Percentiles rank a stretch among this genome's conserved stretches.
These are phyloP conservation scores for Starmerella bombi DNA, from an alignment of 805 yeast genomes.

Conservation along the genomic window DNA sequence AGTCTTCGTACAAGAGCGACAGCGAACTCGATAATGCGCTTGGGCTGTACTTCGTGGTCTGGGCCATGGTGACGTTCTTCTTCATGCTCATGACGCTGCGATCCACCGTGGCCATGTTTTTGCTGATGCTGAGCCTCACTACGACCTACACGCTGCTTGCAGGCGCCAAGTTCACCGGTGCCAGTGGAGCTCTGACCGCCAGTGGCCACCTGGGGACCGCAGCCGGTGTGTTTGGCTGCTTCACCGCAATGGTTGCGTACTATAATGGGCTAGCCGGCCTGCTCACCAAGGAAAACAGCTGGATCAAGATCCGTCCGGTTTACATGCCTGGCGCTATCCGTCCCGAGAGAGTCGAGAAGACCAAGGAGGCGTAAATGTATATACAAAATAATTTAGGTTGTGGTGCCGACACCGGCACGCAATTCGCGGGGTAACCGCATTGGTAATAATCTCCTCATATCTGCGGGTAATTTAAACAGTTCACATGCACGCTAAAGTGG, in stretches of 20 bases:
- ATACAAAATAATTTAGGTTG: no score
- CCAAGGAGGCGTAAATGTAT: conserved; percentile 2
- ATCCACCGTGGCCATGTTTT: conserved; percentile 52
- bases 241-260: conserved; percentile 46
- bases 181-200: conserved; percentile 20
- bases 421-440: neutral
- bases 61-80: conserved; percentile 50
- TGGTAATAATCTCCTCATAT: no score
- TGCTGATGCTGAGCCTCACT: conserved; percentile 40
- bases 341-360: conserved; percentile 7
- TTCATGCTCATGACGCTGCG: conserved; percentile 43
- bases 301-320: conserved; percentile 38
- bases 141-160: conserved; percentile 45
- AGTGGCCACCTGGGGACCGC: conserved; percentile 35
- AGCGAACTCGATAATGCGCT: conserved; percentile 33
- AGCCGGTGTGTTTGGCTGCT: conserved; percentile 49
- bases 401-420: no score
- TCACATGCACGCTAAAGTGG: no score
- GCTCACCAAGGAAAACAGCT: conserved; percentile 47
- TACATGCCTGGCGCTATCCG: conserved; percentile 34
- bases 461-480: no score
- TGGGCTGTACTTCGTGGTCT: conserved; percentile 47
- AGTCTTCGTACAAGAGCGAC: conserved; percentile 30
- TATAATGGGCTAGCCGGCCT: conserved; percentile 52
- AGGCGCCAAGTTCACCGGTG: conserved; percentile 36